Evolutionary conservation across 352 stramenopile genomes (phyloP), one percentile per base, ranked within the genome.

Genomic region (Phytophthora constricta): DNA sequence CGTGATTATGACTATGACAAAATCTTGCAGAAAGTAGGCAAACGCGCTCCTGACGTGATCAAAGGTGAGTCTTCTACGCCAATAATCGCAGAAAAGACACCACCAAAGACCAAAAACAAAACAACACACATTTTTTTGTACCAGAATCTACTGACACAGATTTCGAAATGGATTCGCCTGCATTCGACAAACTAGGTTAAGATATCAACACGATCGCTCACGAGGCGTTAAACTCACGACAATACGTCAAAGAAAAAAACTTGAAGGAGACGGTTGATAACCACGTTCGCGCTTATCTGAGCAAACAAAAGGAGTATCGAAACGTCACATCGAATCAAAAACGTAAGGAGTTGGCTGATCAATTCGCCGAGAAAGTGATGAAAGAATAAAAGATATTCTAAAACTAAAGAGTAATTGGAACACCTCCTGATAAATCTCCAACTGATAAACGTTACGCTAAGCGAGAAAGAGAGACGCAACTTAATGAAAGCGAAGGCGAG

Each of bases 201-300:
- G 58, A 33, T 42, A 47, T 66, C 27, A 66, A 66, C 58, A 47
- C 49, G 20, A 47, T 66, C 58, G 58, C 47, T 19, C 47, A 66
- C n/a, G 51, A 66, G 48, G 58, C 37, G 1, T 45, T 66, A 33
- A 66, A 66, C 58, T 52, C 58, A 19, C 58, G 58, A 53, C 46
- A 45, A 58, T 66, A 66, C 58, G 58, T 66, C 41, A 66, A 66
- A 66, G 58, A 47, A 58, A 66, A 66, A 58, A 26, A 50, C 47
- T 66, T 58, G 37, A 58, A 33, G 51, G 46, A 66, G 28, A 47
- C 58, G 47, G 58, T 66, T 48, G 48, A 66, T 66, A 47, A 58
- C 25, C 58, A 66, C 22, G 46, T 66, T 66, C 4, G 2, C 9
- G 58, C 58, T 25, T 66, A 66, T 58, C 22, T 66, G 22, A 52